Percentiles rank a stretch among this genome's conserved stretches.
phyloP scores from a whole-genome alignment of 805 yeast species.

The Aciculoconidium aculeatum region DNA sequence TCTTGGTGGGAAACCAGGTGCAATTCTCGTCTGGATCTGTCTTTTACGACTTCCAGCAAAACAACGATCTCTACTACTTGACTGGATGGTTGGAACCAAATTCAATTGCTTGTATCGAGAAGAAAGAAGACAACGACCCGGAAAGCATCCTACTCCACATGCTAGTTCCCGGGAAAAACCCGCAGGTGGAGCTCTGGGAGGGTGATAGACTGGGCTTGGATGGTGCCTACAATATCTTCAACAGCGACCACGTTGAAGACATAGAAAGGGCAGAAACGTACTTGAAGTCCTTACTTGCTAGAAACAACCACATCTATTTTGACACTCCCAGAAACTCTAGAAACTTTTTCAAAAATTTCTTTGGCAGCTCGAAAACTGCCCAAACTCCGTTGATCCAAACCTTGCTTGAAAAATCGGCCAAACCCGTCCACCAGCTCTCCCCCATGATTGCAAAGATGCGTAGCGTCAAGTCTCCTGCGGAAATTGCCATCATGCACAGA shows the following conservation, averaged over 20 bases:
- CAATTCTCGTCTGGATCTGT: conserved; percentile 88
- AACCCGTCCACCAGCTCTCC: conserved; percentile 38
- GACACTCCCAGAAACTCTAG: conserved; percentile 32
- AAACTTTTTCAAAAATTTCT: conserved; percentile 13
- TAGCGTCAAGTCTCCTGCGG: conserved; percentile 68
- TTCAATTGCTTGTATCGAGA: conserved; percentile 63
- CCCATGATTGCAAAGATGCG: conserved; percentile 47
- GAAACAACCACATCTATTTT: conserved; percentile 49
- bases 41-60: conserved; percentile 88
- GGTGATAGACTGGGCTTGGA: conserved; percentile 85
- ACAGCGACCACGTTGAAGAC: conserved; percentile 71
- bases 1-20: conserved; percentile 64
- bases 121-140: conserved; percentile 41
- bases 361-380: conserved; percentile 1
- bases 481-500: conserved; percentile 69
- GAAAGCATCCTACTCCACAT: conserved; percentile 61
- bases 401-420: conserved; percentile 23
- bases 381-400: conserved; percentile 3
- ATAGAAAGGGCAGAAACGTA: conserved; percentile 39
- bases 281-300: conserved; percentile 41
- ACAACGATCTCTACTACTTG: conserved; percentile 78
- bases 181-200: conserved; percentile 84
- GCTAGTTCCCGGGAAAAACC: conserved; percentile 81
- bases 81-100: conserved; percentile 94
- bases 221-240: conserved; percentile 78